Evolutionary conservation across 2,329 filamentous ascomycete genomes (phyloP).

Genomic region (Monosporascus sp.): DNA sequence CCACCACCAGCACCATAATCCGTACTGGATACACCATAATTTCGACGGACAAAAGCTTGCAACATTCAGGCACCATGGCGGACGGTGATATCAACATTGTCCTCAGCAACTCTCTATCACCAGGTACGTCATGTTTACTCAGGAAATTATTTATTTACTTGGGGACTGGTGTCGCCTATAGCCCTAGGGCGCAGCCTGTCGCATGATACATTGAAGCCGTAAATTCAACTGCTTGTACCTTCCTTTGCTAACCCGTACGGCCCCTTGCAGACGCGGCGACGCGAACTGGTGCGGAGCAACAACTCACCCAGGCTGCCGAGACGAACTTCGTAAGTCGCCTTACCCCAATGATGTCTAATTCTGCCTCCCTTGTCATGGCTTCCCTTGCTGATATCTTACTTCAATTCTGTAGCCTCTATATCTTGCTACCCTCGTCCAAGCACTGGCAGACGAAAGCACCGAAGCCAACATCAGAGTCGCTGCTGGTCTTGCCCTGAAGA

Average conservation of each 20-base stretch:
- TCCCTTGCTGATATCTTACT: constrained; percentile 11
- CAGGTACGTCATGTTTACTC: constrained; percentile 57
- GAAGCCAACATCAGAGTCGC: constrained; percentile 83
- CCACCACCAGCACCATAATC: neutral
- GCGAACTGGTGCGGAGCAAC: constrained; percentile 88
- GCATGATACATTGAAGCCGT: constrained; percentile 1
- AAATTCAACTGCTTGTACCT: neutral
- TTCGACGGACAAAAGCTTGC: constrained; percentile 6
- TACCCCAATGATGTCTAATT: constrained; percentile 10
- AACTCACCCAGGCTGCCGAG: constrained; percentile 87
- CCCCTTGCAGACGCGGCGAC: constrained; percentile 68
- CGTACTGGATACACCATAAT: constrained; percentile 8
- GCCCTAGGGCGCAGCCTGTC: neutral
- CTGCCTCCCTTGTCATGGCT: constrained; percentile 6
- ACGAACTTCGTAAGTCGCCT: constrained; percentile 75
- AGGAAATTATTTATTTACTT: neutral
- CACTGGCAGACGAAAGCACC: constrained; percentile 85
- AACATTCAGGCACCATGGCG: constrained; percentile 49
- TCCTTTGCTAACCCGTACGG: constrained; percentile 28
- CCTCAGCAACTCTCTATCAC: constrained; percentile 91
- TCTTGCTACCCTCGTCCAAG: constrained; percentile 84
- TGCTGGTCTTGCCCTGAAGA: constrained; percentile 94
- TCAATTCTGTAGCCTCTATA: constrained; percentile 62
- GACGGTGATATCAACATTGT: constrained; percentile 90
- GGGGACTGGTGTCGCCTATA: constrained; percentile 5